A percentile compares a stretch with the other conserved stretches of the same genome.
These are phyloP conservation scores for Thelonectria discophora DNA, from an alignment of 2,329 filamentous ascomycete species.

Conservation along the genomic window DNA sequence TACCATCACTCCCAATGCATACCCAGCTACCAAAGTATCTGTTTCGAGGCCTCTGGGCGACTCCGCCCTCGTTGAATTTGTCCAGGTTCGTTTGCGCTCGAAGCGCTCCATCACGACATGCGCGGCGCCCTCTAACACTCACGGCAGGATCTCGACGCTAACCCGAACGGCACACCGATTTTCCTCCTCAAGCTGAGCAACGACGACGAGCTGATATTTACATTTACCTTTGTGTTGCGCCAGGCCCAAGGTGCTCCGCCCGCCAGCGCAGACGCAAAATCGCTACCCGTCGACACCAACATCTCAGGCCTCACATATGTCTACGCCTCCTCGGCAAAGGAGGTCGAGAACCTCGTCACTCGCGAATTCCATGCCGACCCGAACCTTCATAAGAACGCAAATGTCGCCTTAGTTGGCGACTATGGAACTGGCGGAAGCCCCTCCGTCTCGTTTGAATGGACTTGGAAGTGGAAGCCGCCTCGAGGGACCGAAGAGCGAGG, in stretches of 20 bases:
- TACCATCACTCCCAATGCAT: constrained; percentile 84
- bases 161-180: constrained; percentile 62
- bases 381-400: constrained; percentile 96
- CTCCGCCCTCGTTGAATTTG: constrained; percentile 81
- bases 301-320: constrained; percentile 93
- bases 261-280: constrained; percentile 55
- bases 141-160: constrained; percentile 77
- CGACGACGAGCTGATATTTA: constrained; percentile 92
- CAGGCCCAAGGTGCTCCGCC: constrained; percentile 56
- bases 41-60: constrained; percentile 79
- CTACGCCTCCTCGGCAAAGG: constrained; percentile 83
- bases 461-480: constrained; percentile 96
- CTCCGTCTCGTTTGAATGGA: constrained; percentile 91
- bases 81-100: constrained; percentile 73
- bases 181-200: constrained; percentile 89
- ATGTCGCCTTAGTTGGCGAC: constrained; percentile 94
- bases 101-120: constrained; percentile 21
- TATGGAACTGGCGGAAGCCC: constrained; percentile 84
- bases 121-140: constrained; percentile 32
- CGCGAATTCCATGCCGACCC: constrained; percentile 96
- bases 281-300: constrained; percentile 70
- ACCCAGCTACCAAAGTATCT: constrained; percentile 80
- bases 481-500: constrained; percentile 82
- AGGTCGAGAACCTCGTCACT: constrained; percentile 93
- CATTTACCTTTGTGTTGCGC: constrained; percentile 86